These are phyloP conservation scores for Tolypocladium guangdongense DNA, from an alignment of 2,329 filamentous ascomycete species.

Conservation along the genomic window DNA sequence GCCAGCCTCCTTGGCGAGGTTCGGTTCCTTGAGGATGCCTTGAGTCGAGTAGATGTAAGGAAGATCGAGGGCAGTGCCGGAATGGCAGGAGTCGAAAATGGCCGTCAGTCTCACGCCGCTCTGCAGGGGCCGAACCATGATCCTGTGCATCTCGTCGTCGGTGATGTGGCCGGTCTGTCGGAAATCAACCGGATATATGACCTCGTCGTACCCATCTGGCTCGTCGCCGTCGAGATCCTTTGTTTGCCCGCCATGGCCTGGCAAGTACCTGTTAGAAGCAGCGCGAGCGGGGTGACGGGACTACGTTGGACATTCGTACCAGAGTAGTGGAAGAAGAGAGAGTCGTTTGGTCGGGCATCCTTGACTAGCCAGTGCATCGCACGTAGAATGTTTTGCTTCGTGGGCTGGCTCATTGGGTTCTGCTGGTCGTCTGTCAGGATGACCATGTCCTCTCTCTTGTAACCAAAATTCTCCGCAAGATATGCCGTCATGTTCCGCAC, in stretches of 20 bases:
- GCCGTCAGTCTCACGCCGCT: slow-evolving; percentile 48
- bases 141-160: slow-evolving; percentile 72
- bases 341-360: slow-evolving; percentile 84
- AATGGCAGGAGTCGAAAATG: slow-evolving; percentile 58
- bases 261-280: not conserved
- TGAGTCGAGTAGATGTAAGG: slow-evolving; percentile 61
- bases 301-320: slow-evolving; percentile 39
- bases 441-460: slow-evolving; percentile 94
- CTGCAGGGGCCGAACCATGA: slow-evolving; percentile 51
- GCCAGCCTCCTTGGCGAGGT: slow-evolving; percentile 56
- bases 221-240: slow-evolving; percentile 71
- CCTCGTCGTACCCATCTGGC: slow-evolving; percentile 72
- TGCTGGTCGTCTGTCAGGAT: slow-evolving; percentile 93
- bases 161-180: slow-evolving; percentile 69
- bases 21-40: slow-evolving; percentile 57
- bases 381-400: slow-evolving; percentile 86
- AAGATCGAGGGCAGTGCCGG: slow-evolving; percentile 53
- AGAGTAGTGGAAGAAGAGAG: slow-evolving; percentile 95
- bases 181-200: slow-evolving; percentile 78
- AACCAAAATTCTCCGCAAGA: slow-evolving; percentile 78
- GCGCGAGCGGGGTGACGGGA: not conserved
- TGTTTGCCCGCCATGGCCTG: slow-evolving; percentile 72
- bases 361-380: slow-evolving; percentile 99
- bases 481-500: slow-evolving; percentile 95
- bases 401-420: slow-evolving; percentile 93